phyloP scores from a whole-genome alignment of 1,284 basidiomycete genomes.

The Papiliotrema laurentii region DNA sequence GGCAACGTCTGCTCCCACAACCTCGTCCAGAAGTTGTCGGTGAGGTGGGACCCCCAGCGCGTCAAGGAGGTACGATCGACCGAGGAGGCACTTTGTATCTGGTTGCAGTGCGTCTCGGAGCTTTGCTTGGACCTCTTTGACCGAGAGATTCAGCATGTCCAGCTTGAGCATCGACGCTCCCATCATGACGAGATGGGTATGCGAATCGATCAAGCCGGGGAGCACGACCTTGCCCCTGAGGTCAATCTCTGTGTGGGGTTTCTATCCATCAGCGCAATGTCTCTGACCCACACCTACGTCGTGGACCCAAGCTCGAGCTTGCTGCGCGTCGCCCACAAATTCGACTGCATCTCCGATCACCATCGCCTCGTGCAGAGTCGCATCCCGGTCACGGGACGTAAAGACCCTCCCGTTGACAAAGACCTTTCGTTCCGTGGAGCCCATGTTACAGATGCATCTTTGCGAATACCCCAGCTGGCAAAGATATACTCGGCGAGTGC shows the following conservation, averaged over 20 bases:
- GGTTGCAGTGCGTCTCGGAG: conserved; percentile 1
- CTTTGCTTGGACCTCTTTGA: conserved; percentile 13
- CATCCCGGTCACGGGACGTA: conserved; percentile 14
- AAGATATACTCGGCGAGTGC: no score
- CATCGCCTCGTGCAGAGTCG: conserved; percentile 15
- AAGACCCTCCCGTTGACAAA: conserved; percentile 27
- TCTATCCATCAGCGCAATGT: not conserved
- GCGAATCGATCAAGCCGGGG: conserved; percentile 31
- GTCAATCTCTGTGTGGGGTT: conserved; percentile 5
- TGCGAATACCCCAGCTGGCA: no score
- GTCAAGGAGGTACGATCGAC: conserved; percentile 21
- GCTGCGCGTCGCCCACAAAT: conserved; percentile 12
- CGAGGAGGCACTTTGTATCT: conserved; percentile 10
- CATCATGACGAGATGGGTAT: conserved; percentile 28
- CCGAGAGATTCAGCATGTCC: conserved; percentile 10
- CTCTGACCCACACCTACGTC: not conserved
- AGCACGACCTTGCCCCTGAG: conserved; percentile 20
- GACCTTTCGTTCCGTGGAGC: no score
- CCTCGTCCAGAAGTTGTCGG: conserved; percentile 19
- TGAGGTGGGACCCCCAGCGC: conserved; percentile 15
- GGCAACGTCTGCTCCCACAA: conserved; percentile 16
- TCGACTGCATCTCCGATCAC: conserved; percentile 13
- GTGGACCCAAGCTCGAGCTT: not conserved
- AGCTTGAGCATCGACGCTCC: conserved; percentile 20
- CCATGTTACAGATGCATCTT: no score